phyloP scores from a whole-genome alignment of 768 basidiomycete species.

The Lentinula edodes region DNA sequence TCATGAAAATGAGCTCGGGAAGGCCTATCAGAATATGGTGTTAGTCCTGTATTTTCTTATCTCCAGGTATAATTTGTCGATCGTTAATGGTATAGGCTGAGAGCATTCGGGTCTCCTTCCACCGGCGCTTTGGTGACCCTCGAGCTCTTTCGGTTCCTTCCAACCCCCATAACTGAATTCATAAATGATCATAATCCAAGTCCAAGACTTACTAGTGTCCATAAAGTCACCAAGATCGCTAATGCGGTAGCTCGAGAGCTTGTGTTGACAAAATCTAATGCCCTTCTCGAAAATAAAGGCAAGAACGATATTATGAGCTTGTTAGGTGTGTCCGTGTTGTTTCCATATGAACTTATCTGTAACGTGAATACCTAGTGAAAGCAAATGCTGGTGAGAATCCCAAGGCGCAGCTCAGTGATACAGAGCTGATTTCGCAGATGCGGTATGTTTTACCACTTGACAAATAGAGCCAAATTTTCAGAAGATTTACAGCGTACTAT shows the following conservation, averaged over 20 bases:
- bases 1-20: conserved; percentile 28
- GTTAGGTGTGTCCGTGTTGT: conserved; percentile 18
- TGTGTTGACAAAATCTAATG: neutral
- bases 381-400: conserved; percentile 14
- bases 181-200: conserved; percentile 6
- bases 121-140: neutral
- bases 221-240: neutral
- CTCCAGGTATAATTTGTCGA: neutral
- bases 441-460: conserved; percentile 7
- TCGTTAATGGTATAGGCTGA: conserved; percentile 7
- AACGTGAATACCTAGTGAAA: conserved; percentile 6
- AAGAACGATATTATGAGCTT: conserved; percentile 29
- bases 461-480: too few relatives aligned
- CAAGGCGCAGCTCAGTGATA: conserved; percentile 13
- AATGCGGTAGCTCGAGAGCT: conserved; percentile 4
- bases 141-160: conserved; percentile 8
- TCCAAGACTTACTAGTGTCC: neutral
- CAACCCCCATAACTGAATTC: conserved; percentile 14
- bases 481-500: neutral
- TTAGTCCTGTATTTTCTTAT: conserved; percentile 8
- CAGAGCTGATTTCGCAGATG: conserved; percentile 23
- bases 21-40: conserved; percentile 31
- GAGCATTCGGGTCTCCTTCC: conserved; percentile 16
- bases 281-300: conserved; percentile 2
- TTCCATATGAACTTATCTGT: neutral